These are phyloP conservation scores for Candida tallmaniae DNA, from an alignment of 805 yeast genomes.

Conservation along the genomic window DNA sequence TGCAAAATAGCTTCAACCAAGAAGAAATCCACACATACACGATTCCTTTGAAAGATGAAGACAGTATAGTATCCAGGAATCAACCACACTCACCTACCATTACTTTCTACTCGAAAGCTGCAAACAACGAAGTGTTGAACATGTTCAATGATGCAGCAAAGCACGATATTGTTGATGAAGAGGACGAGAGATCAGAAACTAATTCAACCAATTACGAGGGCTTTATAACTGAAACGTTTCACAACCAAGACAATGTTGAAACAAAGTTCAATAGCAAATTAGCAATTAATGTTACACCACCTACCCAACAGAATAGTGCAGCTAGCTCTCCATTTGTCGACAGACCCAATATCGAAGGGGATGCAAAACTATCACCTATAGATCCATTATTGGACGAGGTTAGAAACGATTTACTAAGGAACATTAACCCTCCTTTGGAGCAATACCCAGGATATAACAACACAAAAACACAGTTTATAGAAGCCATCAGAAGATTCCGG, in stretches of 20 bases:
- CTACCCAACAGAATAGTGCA: slow-evolving; percentile 18
- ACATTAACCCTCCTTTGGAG: slow-evolving; percentile 31
- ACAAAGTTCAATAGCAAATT: neutral
- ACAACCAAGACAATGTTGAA: neutral
- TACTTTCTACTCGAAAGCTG: slow-evolving; percentile 71
- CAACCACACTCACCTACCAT: slow-evolving; percentile 73
- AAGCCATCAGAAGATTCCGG: slow-evolving; percentile 24
- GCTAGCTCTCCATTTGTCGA: slow-evolving; percentile 49
- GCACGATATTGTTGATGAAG: slow-evolving; percentile 27
- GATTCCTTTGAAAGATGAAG: slow-evolving; percentile 37
- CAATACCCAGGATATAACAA: slow-evolving; percentile 28
- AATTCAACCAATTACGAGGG: slow-evolving; percentile 37
- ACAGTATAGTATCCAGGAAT: slow-evolving; percentile 7
- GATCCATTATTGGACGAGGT: slow-evolving; percentile 44
- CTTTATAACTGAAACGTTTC: slow-evolving; percentile 48
- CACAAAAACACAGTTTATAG: slow-evolving; percentile 12
- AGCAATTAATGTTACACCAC: slow-evolving; percentile 18
- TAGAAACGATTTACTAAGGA: slow-evolving; percentile 33
- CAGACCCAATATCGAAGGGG: slow-evolving; percentile 15
- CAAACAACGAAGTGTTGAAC: slow-evolving; percentile 65
- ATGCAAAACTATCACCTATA: slow-evolving; percentile 6
- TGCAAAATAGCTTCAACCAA: neutral
- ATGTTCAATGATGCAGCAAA: slow-evolving; percentile 64
- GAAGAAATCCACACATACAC: slow-evolving; percentile 7
- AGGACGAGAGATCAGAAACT: slow-evolving; percentile 19